Evolutionary conservation across 2,329 filamentous ascomycete genomes (phyloP).

Genomic region (Diaporthe citriasiana): DNA sequence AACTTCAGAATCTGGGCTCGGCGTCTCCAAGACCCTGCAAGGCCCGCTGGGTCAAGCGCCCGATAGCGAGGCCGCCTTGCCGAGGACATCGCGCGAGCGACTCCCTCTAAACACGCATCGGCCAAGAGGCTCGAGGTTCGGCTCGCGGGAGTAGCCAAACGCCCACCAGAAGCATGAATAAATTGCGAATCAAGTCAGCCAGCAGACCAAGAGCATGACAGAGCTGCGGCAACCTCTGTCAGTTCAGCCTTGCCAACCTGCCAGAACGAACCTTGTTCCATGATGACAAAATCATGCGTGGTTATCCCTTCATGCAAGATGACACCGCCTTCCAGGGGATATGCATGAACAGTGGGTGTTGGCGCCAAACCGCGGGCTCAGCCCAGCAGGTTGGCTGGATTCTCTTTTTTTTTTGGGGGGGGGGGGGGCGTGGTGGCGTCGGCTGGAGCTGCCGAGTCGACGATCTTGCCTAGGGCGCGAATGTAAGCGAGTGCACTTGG

Average conservation of each 20-base stretch:
- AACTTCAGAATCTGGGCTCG: not conserved
- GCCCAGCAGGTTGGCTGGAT: not conserved
- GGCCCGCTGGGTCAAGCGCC: not conserved
- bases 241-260: slow-evolving; percentile 2
- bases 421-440: not conserved
- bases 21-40: not conserved
- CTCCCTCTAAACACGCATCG: not conserved
- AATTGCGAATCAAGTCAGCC: not conserved
- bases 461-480: slow-evolving; percentile 24
- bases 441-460: not conserved
- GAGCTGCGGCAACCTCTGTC: slow-evolving; percentile 22
- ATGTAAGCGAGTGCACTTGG: not conserved
- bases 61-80: slow-evolving; percentile 15
- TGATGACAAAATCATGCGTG: not conserved
- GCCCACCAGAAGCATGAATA: not conserved
- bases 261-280: not conserved
- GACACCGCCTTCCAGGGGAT: too few species aligned
- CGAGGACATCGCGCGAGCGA: not conserved
- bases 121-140: not conserved
- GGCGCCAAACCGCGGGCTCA: not conserved
- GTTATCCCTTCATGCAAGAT: not conserved
- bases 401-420: not conserved
- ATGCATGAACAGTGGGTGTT: not conserved
- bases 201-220: not conserved
- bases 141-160: slow-evolving; percentile 13